These are phyloP conservation scores for Gamarada debralockiae DNA, from an alignment of 495 filamentous ascomycete species.

Conservation along the genomic window DNA sequence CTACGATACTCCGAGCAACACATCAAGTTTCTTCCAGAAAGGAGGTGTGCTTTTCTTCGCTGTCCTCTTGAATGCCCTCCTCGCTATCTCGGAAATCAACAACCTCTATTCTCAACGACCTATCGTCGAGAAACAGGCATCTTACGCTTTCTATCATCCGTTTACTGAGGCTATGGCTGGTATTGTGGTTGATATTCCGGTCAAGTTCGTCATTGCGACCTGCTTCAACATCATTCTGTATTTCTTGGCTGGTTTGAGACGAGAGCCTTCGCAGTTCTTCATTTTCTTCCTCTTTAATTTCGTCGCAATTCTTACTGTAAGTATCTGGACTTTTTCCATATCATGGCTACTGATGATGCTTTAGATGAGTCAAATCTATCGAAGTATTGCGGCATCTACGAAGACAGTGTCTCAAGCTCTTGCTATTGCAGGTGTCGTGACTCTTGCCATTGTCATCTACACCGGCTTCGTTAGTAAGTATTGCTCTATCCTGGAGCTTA, in stretches of 20 bases:
- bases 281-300: slow-evolving; percentile 66
- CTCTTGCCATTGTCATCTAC: slow-evolving; percentile 69
- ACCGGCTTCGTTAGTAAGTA: slow-evolving; percentile 62
- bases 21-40: slow-evolving; percentile 42
- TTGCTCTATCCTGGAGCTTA: slow-evolving; percentile 41
- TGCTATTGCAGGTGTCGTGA: slow-evolving; percentile 67
- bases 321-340: slow-evolving; percentile 55
- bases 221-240: slow-evolving; percentile 59
- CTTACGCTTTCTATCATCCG: slow-evolving; percentile 64
- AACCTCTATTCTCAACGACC: slow-evolving; percentile 55
- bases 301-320: slow-evolving; percentile 55
- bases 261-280: slow-evolving; percentile 55
- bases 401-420: slow-evolving; percentile 78
- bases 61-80: slow-evolving; percentile 53
- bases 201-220: slow-evolving; percentile 32
- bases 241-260: slow-evolving; percentile 59
- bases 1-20: slow-evolving; percentile 41
- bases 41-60: slow-evolving; percentile 55
- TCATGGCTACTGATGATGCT: slow-evolving; percentile 69
- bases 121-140: slow-evolving; percentile 62
- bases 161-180: slow-evolving; percentile 55
- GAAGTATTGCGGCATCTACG: slow-evolving; percentile 74
- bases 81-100: slow-evolving; percentile 58
- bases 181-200: slow-evolving; percentile 63
- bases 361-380: slow-evolving; percentile 72